These are phyloP conservation scores for Bipolaris cookei DNA, from an alignment of 2,329 filamentous ascomycete genomes.

Conservation along the genomic window DNA sequence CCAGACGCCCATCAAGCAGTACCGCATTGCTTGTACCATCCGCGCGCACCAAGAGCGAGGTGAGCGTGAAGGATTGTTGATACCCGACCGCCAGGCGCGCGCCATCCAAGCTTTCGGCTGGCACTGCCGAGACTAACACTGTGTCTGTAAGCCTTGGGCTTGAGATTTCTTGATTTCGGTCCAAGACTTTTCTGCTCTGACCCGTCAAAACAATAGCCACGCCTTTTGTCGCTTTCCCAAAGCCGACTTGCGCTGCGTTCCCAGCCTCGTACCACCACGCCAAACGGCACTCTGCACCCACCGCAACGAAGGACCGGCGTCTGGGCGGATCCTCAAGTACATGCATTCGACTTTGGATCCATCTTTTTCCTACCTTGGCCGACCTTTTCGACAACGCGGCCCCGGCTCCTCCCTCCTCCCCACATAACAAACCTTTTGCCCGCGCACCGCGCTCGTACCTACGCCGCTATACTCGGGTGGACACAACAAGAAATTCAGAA, in stretches of 20 bases:
- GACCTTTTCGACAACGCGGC: slow-evolving; percentile 27
- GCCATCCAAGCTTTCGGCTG: slow-evolving; percentile 15
- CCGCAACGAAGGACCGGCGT: slow-evolving; percentile 52
- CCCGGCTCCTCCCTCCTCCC: slow-evolving; percentile 32
- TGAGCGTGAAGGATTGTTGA: background rate
- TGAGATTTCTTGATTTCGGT: slow-evolving; percentile 8
- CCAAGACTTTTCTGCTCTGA: background rate
- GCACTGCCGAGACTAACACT: slow-evolving; percentile 8
- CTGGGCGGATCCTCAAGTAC: slow-evolving; percentile 57
- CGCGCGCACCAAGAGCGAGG: background rate
- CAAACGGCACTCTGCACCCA: slow-evolving; percentile 28
- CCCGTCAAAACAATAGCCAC: background rate
- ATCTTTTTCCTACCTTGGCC: slow-evolving; percentile 26
- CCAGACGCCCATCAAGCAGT: background rate
- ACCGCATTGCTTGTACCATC: background rate
- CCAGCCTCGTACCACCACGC: slow-evolving; percentile 11
- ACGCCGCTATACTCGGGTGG: background rate
- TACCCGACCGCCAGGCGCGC: slow-evolving; percentile 8
- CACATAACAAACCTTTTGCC: slow-evolving; percentile 26
- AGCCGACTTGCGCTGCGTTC: slow-evolving; percentile 6
- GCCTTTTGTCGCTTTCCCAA: background rate
- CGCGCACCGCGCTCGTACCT: background rate
- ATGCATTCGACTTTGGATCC: slow-evolving; percentile 50
- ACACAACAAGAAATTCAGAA: background rate
- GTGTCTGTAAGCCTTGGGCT: slow-evolving; percentile 8